Percentiles rank a stretch among this genome's conserved stretches.
phyloP scores from a whole-genome alignment of 2,329 filamentous ascomycete species.

The Diaporthe citrichinensis region DNA sequence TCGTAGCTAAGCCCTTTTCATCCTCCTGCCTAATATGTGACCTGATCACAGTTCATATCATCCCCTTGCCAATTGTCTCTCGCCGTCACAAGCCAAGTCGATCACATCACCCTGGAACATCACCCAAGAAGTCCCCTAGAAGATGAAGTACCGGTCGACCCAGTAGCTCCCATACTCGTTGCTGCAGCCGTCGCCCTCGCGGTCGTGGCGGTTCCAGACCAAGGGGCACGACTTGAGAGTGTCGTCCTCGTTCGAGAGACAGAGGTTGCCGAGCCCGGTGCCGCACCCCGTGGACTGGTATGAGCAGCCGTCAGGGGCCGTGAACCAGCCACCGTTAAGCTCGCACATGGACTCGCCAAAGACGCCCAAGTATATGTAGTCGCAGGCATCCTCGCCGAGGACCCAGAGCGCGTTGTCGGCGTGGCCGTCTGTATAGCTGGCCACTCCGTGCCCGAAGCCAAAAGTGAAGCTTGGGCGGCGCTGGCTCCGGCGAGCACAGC shows the following conservation, averaged over 20 bases:
- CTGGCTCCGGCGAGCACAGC: background rate
- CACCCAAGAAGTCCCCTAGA: background rate
- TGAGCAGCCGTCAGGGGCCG: background rate
- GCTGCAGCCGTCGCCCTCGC: constrained; percentile 13
- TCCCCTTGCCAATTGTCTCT: background rate
- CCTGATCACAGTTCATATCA: too few relatives aligned
- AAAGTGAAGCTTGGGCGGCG: background rate
- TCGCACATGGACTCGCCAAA: background rate
- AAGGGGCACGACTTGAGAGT: background rate
- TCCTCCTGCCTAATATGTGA: background rate
- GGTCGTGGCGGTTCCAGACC: background rate
- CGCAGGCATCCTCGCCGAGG: background rate
- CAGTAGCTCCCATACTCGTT: background rate
- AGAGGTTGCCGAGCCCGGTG: constrained; percentile 9
- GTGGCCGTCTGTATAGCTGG: constrained; percentile 3
- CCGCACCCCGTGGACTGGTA: constrained; percentile 17
- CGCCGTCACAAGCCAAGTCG: too few relatives aligned
- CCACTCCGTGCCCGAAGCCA: background rate
- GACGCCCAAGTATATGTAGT: constrained; percentile 17
- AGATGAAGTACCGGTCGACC: constrained; percentile 21
- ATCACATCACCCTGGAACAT: background rate
- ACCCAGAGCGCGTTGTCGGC: constrained; percentile 13
- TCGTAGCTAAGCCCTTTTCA: background rate
- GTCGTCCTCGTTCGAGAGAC: constrained; percentile 12
- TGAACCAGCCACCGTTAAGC: background rate